These are phyloP conservation scores for Obba rivulosa DNA, from an alignment of 768 basidiomycete species.

Conservation along the genomic window DNA sequence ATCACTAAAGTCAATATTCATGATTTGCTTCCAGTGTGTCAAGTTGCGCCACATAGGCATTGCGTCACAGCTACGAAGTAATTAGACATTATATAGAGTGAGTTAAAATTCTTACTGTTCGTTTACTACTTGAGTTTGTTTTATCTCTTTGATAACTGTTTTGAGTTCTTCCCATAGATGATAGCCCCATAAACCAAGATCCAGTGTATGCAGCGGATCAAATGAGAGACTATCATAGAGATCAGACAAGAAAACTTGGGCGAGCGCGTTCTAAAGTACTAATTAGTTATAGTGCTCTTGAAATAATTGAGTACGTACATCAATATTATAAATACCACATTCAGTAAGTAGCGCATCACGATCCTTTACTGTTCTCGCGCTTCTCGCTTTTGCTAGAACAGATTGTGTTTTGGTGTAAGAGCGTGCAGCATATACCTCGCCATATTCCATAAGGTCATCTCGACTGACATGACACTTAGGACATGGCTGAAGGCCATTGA, in stretches of 20 bases:
- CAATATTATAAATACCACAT: background rate
- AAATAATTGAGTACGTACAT: background rate
- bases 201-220: constrained; percentile 3
- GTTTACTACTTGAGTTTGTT: background rate
- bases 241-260: constrained; percentile 1
- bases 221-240: constrained; percentile 1
- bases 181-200: constrained; percentile 2
- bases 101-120: background rate
- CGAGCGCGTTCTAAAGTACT: constrained; percentile 1
- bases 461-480: constrained; percentile 3
- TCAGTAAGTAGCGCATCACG: background rate
- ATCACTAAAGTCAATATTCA: constrained; percentile 2
- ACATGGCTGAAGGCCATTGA: constrained; percentile 2
- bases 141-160: background rate
- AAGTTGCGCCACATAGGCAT: constrained; percentile 1
- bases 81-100: background rate
- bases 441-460: background rate
- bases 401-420: background rate
- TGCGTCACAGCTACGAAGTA: background rate
- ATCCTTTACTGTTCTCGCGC: background rate
- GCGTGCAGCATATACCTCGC: background rate
- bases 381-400: background rate
- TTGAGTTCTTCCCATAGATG: constrained; percentile 2
- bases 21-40: constrained; percentile 1
- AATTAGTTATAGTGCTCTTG: background rate